Evolutionary conservation across 148 eudicot genomes (phyloP), one percentile per base, ranked within the genome.

Genomic region (Heliosperma pusillum): DNA sequence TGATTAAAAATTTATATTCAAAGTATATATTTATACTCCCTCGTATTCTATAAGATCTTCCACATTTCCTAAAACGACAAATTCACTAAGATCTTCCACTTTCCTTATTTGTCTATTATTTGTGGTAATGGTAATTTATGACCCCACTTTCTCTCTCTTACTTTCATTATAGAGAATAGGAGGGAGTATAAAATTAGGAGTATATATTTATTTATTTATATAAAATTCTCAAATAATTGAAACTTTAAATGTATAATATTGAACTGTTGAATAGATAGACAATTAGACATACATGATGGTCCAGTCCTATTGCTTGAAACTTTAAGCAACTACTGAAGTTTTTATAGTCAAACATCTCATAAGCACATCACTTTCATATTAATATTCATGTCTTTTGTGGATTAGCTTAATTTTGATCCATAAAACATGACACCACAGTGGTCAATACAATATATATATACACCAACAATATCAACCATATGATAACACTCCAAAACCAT

Each of bases 311-410:
- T 24, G 11, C n/a, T 47, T 45, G 20, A 69, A 69, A 50, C 5
- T 15, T 47, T 45, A 2, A 47, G 40, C 42, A 70, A 50, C 59
- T 70, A 25, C 3, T 2, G 42, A 50, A 52, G 40, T 70, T 33
- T 25, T 33, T 25, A 52, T 53, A 58, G 73, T 52, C 73, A 70
- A 50, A 70, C 57, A 70, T 19, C 40, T 47, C 42, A 50, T 15
- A 52, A 70, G 59, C 73, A 70, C 73, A 70, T 25, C 13, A 53
- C 36, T 70, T 25, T 70, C 21, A 6, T 24, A 47, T 20, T 1
- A 5, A 44, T 21, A 69, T 4, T 4, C 56, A 44, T 53, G 30
- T 69, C 72, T 67, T 65, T 21, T 30, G 44, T 65, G 10, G 69
- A 65, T 20, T 58, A 20, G 40, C 40, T 33, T 57, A 57, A 16